Percentiles rank a stretch among this genome's conserved stretches.
Evolutionary conservation across 768 basidiomycete species (phyloP).

Genomic region (Cystobasidium onofrii): DNA sequence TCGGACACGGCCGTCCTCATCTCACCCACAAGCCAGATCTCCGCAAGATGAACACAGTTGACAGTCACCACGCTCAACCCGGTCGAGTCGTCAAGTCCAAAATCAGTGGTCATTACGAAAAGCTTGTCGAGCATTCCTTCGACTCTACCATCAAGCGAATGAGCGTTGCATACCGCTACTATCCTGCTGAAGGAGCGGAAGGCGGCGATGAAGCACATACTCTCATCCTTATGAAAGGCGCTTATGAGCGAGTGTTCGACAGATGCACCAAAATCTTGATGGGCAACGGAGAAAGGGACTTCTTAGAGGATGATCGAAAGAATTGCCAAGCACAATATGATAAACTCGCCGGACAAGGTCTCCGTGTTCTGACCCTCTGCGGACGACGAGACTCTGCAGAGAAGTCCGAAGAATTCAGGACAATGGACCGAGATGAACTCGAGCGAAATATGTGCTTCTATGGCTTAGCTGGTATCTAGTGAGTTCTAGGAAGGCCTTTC

Average conservation of each 20-base stretch:
- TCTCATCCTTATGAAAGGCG: conserved; percentile 43
- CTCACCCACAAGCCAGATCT: conserved; percentile 42
- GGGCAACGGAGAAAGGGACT: conserved; percentile 13
- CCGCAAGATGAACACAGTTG: conserved; percentile 9
- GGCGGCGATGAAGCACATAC: conserved; percentile 13
- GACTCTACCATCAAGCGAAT: conserved; percentile 51
- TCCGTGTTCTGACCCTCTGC: conserved; percentile 46
- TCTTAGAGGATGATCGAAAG: neutral
- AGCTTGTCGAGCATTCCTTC: conserved; percentile 49
- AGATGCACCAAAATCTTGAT: conserved; percentile 45
- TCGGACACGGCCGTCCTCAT: conserved; percentile 47
- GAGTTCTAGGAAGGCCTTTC: neutral
- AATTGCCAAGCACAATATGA: conserved; percentile 34
- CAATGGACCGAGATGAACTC: conserved; percentile 43
- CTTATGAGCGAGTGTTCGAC: conserved; percentile 50
- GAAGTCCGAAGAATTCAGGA: conserved; percentile 39
- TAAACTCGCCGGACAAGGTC: conserved; percentile 45
- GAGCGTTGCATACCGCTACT: conserved; percentile 41
- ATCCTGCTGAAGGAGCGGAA: conserved; percentile 31
- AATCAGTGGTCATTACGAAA: conserved; percentile 43
- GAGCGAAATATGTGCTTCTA: conserved; percentile 46
- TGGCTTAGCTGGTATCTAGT: conserved; percentile 47
- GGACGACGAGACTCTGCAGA: conserved; percentile 30
- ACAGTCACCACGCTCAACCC: neutral
- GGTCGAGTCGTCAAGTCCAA: conserved; percentile 29